Percentiles rank a stretch among this genome's conserved stretches.
These are phyloP conservation scores for Eucommia ulmoides DNA, from an alignment of 257 asterid species.

Conservation along the genomic window DNA sequence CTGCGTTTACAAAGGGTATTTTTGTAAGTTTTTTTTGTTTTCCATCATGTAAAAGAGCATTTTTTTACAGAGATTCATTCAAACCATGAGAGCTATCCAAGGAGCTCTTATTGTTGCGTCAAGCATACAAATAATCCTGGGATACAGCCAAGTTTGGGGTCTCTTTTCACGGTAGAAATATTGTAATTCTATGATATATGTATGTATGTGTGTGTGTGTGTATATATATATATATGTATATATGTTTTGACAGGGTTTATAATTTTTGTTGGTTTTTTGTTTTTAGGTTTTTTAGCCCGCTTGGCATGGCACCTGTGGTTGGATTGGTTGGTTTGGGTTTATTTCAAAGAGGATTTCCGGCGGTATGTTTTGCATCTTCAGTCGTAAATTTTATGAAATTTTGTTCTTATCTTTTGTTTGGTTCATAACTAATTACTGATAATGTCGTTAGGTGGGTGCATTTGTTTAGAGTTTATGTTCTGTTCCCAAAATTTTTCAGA, in stretches of 20 bases:
- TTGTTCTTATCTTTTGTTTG: no score
- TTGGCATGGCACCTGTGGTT: constrained; percentile 94
- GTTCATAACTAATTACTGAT: no score
- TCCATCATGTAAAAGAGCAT: no score
- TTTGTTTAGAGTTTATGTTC: no score
- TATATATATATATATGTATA: not conserved
- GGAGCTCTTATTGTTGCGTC: constrained; percentile 93
- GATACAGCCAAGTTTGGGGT: constrained; percentile 99
- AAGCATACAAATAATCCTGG: constrained; percentile 79
- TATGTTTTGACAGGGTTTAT: not conserved
- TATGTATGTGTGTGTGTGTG: not conserved
- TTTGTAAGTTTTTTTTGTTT: no score
- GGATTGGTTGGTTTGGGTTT: constrained; percentile 93
- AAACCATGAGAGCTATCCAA: constrained; percentile 94
- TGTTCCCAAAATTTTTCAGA: no score
- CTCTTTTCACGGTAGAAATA: constrained; percentile 76
- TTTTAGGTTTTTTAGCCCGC: constrained; percentile 92
- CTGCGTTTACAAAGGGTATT: not conserved
- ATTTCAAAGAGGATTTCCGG: constrained; percentile 93
- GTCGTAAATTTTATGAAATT: no score
- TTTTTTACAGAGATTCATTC: constrained; percentile 58
- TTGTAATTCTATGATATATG: not conserved
- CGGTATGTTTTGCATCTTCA: constrained; percentile 39
- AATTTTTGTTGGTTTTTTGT: constrained; percentile 7
- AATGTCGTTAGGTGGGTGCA: no score